Evolutionary conservation across 139 green algal species (phyloP), one percentile per base, ranked within the genome.

Genomic region (Astrephomene gubernaculifera): DNA sequence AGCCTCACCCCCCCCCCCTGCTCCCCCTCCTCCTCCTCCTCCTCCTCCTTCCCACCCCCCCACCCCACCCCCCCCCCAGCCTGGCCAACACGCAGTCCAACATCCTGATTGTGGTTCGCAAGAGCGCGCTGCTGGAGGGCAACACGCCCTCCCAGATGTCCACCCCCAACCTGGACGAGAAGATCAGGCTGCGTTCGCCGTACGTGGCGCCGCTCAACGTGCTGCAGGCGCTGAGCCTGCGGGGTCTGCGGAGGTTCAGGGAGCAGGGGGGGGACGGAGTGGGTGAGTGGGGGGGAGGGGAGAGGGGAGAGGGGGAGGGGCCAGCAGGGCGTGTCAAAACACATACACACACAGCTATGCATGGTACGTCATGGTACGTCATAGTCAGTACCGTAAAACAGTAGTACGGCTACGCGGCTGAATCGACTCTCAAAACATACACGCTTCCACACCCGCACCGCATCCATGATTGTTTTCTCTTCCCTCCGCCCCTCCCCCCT

Each of bases 201-300:
- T 98, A 98, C 89, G 94, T 98, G 63, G 93, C 92, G 29, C 96
- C 96, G 29, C 93, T 98, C 67, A 99, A 99, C 93, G 89, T 98
- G 60, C 86, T 98, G 60, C 97, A 99, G 79, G 79, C 79, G 22
- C 81, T 90, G 35, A 84, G 79, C 72, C 67, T 90, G n/a, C 82
- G 85, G 53, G 71, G 71, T 0, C 86, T 90, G 35, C 80, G 86
- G 25, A 83, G 87, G 53, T 89, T 87, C 79, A 61, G 69, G 22
- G 79, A 75, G n/a, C 33, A 27, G 27, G 43, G 63, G 14, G 22
- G 49, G n/a, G 43, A 2, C 19, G 73, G 57, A 12, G 73, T 81
- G 49, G 53, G 73, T 81, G 52, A 52, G 52, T 54, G 19, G 57
- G 31, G 22, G 57, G 57, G 57, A 31, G n/a, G n/a, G 65, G 24